phyloP scores from a whole-genome alignment of 106 monocot genomes.

The Dioscorea dumetorum region DNA sequence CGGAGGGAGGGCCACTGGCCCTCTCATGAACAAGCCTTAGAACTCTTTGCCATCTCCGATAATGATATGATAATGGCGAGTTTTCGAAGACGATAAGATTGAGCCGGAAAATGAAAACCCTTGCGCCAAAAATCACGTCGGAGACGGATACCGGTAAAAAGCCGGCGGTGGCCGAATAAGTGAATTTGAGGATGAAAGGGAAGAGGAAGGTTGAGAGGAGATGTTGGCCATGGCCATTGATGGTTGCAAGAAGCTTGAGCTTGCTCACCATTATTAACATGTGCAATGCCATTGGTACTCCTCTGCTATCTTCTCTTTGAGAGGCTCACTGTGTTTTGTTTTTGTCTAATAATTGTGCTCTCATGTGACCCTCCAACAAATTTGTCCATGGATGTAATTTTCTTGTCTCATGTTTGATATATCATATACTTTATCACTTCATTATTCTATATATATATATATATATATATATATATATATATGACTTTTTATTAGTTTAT shows the following conservation, averaged over 20 bases:
- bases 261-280: constrained; percentile 1
- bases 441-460: no score
- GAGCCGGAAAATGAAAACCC: constrained; percentile 8
- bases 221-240: neutral
- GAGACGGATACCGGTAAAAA: neutral
- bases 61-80: no score
- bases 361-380: no score
- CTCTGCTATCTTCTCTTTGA: neutral
- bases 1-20: neutral
- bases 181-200: constrained; percentile 9
- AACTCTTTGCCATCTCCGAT: constrained; percentile 9
- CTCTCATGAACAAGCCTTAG: constrained; percentile 5
- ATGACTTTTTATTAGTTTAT: no score
- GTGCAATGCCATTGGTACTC: neutral
- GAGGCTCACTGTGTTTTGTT: neutral
- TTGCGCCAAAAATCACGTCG: neutral
- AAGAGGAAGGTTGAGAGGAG: constrained; percentile 4
- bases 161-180: neutral
- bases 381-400: no score
- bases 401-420: no score
- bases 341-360: no score
- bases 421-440: no score
- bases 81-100: neutral
- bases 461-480: no score
- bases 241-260: neutral